Conservation (phyloP, 208 protist species). For the Wallacemonas sp. region DNA sequence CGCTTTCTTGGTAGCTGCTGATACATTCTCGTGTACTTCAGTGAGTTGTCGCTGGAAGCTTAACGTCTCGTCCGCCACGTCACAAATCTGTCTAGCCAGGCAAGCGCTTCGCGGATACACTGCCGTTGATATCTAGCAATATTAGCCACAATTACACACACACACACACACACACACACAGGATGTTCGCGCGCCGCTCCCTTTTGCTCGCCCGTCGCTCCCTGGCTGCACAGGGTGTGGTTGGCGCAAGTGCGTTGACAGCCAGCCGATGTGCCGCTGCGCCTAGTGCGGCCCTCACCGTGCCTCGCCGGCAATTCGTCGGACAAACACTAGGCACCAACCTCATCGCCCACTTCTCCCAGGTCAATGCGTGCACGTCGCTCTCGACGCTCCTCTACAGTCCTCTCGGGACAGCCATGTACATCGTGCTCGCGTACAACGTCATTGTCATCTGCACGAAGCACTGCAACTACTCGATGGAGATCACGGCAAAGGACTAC, state of each 20-base stretch:
- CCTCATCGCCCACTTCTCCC: slow-evolving; percentile 54
- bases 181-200: slow-evolving; percentile 29
- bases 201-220: slow-evolving; percentile 16
- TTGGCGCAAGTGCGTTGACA: slow-evolving; percentile 12
- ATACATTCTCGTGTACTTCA: no score
- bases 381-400: slow-evolving; percentile 76
- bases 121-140: no score
- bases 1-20: no score
- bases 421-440: slow-evolving; percentile 84
- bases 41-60: no score
- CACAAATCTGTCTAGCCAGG: no score
- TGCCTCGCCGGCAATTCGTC: slow-evolving; percentile 30
- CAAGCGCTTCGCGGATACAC: no score
- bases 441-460: slow-evolving; percentile 81
- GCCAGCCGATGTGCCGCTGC: background rate
- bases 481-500: slow-evolving; percentile 89
- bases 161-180: background rate
- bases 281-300: slow-evolving; percentile 13
- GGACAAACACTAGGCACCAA: slow-evolving; percentile 42
- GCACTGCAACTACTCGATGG: slow-evolving; percentile 81
- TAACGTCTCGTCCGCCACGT: no score
- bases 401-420: slow-evolving; percentile 71
- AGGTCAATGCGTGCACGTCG: slow-evolving; percentile 52
- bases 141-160: background rate
- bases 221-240: slow-evolving; percentile 6